These are phyloP conservation scores for Lentinula detonsa DNA, from an alignment of 768 basidiomycete genomes.

Conservation along the genomic window DNA sequence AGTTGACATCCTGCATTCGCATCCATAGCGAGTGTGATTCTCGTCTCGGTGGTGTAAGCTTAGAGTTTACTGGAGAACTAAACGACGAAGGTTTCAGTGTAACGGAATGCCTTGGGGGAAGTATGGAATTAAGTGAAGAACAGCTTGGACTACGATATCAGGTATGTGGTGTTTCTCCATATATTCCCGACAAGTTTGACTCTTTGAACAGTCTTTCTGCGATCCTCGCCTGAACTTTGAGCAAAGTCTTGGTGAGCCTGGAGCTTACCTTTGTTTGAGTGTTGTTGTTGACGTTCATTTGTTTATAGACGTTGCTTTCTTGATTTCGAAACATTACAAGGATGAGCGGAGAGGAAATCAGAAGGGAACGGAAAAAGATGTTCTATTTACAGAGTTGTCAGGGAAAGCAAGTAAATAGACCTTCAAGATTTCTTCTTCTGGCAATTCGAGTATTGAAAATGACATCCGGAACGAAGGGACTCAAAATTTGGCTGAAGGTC, in stretches of 20 bases:
- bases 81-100: conserved; percentile 90
- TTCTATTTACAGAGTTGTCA: conserved; percentile 30
- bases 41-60: conserved; percentile 74
- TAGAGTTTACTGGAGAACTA: conserved; percentile 91
- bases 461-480: no score
- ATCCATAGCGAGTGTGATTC: conserved; percentile 77
- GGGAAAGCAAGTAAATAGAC: conserved; percentile 1
- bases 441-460: no score
- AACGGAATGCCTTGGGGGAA: conserved; percentile 95
- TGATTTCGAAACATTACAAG: conserved; percentile 78
- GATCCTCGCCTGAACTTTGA: conserved; percentile 94
- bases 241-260: conserved; percentile 78
- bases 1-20: conserved; percentile 74
- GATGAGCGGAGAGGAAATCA: conserved; percentile 44
- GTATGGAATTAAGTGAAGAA: conserved; percentile 90
- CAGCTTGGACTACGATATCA: conserved; percentile 89
- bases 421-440: background rate
- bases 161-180: conserved; percentile 28
- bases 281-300: background rate
- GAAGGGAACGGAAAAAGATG: conserved; percentile 18
- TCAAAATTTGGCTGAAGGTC: background rate
- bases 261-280: background rate
- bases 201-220: conserved; percentile 66
- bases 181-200: background rate
- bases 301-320: conserved; percentile 66